Base-by-base conservation (phyloP, 768 basidiomycete genomes). In the Coprinopsis strossmayeri region DNA sequence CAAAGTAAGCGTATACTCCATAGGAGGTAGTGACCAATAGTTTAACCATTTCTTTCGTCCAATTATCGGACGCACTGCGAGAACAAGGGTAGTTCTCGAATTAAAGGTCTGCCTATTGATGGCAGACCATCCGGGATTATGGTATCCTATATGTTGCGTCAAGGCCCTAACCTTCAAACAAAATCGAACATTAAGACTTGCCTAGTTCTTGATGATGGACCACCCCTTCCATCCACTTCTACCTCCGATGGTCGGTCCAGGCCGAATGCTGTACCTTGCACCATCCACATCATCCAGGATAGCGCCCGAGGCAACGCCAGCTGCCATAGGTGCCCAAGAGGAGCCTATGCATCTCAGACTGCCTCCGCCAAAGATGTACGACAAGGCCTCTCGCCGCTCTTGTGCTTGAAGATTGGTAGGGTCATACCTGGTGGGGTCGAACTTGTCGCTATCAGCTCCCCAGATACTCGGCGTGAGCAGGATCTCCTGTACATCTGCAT, bases 301-400 rank as follows among this genome's bases (percentile, higher is more conserved):
- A 11, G 64, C 68, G 0, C 69, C 74, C 2, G 68, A 67, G 24
- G 83, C 64, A 1, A 79, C 51, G 0, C 67, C 80, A 2, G 71
- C 74, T 1, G 77, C 74, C 43, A 74, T 67, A 1, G 77, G 72
- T 4, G 76, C 80, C 71, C 79, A 79, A 2, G 58, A 61, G 15
- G 57, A 56, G 0, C 74, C 81, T 5, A 74, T 64, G 42, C 78
- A 81, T n/a, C 62, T 55, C 45, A 81, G 54, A 10, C 62, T 62
- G 1, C 76, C 77, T 43, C 59, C 54, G 1, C 82, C 81, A 54
- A 84, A 84, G 0, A 77, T 65, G 9, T 73, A 54, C n/a, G 27
- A 27, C 55, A 57, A 49, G 25, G 63, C 51, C 2, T 45, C 48
- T 9, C 49, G 48, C 34, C 54, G 60, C 49, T 55, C 57, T 39